These are phyloP conservation scores for Diutina scorzettiae DNA, from an alignment of 1,139 yeast genomes.

Conservation along the genomic window DNA sequence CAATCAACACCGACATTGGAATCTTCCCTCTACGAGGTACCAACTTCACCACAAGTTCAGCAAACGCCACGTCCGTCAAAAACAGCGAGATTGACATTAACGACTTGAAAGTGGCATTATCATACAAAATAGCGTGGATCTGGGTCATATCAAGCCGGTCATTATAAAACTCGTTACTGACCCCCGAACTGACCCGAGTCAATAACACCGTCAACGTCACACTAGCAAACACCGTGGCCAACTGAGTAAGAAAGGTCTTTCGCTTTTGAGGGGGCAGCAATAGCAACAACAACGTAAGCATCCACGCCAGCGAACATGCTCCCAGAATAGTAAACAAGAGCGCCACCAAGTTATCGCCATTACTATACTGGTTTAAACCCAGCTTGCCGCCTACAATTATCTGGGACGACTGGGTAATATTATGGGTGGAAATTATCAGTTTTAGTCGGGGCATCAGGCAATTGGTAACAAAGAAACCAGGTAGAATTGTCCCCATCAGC, in stretches of 20 bases:
- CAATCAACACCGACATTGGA: background rate
- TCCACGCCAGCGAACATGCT: slow-evolving; percentile 32
- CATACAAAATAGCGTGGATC: slow-evolving; percentile 20
- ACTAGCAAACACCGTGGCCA: slow-evolving; percentile 35
- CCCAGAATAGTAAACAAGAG: slow-evolving; percentile 29
- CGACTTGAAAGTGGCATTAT: slow-evolving; percentile 18
- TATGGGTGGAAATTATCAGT: background rate
- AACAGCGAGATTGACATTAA: slow-evolving; percentile 21
- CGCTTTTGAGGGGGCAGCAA: slow-evolving; percentile 32
- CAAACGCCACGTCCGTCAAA: slow-evolving; percentile 27
- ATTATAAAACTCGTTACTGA: slow-evolving; percentile 22
- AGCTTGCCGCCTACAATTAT: background rate
- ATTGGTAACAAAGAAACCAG: slow-evolving; percentile 33
- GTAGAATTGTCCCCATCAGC: slow-evolving; percentile 14
- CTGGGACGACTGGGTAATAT: slow-evolving; percentile 3
- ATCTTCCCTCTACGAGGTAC: slow-evolving; percentile 12
- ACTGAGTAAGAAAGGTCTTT: slow-evolving; percentile 34
- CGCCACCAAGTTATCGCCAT: slow-evolving; percentile 36
- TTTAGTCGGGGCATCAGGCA: slow-evolving; percentile 16
- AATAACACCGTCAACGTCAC: slow-evolving; percentile 31
- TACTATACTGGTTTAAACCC: slow-evolving; percentile 15
- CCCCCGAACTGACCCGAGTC: slow-evolving; percentile 21
- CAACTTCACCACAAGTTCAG: slow-evolving; percentile 22
- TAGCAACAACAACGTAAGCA: slow-evolving; percentile 34
- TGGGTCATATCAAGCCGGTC: slow-evolving; percentile 28